Conservation (phyloP, 2,329 filamentous ascomycete genomes). For the Neofusicoccum sp. region DNA sequence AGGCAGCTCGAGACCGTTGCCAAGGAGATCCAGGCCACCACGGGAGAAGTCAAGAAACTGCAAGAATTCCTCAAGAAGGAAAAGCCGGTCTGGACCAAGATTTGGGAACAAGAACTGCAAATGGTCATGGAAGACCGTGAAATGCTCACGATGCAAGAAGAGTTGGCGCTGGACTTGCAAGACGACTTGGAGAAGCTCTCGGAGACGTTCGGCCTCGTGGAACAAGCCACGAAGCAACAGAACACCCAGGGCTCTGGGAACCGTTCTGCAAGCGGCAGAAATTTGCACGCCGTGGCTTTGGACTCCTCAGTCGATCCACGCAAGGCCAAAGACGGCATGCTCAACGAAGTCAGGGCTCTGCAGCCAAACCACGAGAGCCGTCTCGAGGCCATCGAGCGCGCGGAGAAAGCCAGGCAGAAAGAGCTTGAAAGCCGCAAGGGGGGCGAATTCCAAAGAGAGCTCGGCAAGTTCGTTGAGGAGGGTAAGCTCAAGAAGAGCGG, state of each 20-base stretch:
- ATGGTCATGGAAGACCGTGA: constrained; percentile 95
- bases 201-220: constrained; percentile 91
- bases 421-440: constrained; percentile 76
- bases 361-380: constrained; percentile 93
- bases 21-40: constrained; percentile 81
- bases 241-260: constrained; percentile 66
- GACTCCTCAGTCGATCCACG: constrained; percentile 67
- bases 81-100: constrained; percentile 98
- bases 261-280: constrained; percentile 53
- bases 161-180: constrained; percentile 86
- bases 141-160: constrained; percentile 93
- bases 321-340: constrained; percentile 85
- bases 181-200: constrained; percentile 94
- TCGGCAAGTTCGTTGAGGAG: constrained; percentile 82
- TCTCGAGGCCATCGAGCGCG: constrained; percentile 94
- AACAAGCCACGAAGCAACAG: constrained; percentile 98
- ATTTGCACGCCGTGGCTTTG: constrained; percentile 37
- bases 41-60: constrained; percentile 88
- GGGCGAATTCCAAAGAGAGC: constrained; percentile 82
- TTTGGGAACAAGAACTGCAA: constrained; percentile 97
- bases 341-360: constrained; percentile 90
- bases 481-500: constrained; percentile 95
- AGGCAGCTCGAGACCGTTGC: constrained; percentile 86
- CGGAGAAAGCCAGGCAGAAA: constrained; percentile 86
- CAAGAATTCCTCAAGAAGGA: constrained; percentile 89